phyloP scores from a whole-genome alignment of 2,329 filamentous ascomycete genomes.

The Sporothrix brasiliensis region DNA sequence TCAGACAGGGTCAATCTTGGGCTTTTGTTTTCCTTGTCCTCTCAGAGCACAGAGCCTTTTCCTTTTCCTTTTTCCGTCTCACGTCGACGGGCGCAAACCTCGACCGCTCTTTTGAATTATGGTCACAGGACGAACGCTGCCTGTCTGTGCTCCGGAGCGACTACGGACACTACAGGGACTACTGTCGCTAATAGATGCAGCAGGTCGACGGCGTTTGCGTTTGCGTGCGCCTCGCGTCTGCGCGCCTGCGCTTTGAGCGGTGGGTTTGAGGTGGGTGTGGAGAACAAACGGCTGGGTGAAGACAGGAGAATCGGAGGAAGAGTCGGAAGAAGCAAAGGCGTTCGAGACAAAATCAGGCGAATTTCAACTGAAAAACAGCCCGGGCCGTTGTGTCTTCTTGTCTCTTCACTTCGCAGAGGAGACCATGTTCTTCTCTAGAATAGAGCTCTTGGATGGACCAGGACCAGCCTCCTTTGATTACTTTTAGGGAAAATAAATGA shows the following conservation, averaged over 20 bases:
- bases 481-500: background rate
- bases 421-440: background rate
- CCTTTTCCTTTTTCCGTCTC: background rate
- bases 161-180: background rate
- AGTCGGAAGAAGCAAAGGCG: background rate
- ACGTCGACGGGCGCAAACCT: background rate
- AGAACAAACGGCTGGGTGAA: background rate
- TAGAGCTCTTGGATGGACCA: background rate
- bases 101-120: background rate
- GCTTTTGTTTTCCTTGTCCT: background rate
- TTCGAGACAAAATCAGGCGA: background rate
- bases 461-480: no score
- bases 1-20: background rate
- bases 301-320: background rate
- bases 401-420: background rate
- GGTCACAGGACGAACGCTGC: conserved; percentile 12
- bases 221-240: background rate
- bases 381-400: background rate
- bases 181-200: background rate
- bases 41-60: background rate
- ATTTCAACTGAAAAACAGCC: background rate
- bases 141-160: conserved; percentile 19
- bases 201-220: background rate
- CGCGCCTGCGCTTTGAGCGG: background rate
- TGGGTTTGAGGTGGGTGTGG: conserved; percentile 21